A percentile compares a stretch with the other conserved stretches of the same genome.
Conservation (phyloP, 768 basidiomycete genomes). For the Xanthoconium purpureum region DNA sequence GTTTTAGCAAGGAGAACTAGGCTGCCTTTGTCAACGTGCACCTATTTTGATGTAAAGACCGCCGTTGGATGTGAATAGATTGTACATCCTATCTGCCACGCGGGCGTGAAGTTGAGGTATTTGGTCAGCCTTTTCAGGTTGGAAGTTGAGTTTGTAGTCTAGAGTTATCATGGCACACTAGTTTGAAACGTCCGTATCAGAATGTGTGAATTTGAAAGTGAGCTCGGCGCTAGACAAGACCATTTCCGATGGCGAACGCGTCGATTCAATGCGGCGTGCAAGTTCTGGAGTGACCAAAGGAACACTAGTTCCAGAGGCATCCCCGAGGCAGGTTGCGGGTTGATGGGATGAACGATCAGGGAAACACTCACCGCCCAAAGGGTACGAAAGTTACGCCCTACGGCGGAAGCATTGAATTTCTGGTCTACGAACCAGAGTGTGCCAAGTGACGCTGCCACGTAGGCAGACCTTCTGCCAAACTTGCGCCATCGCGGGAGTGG, state of each 20-base stretch:
- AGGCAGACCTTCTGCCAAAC: slow-evolving; percentile 22
- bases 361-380: slow-evolving; percentile 43
- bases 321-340: neutral
- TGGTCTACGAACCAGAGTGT: slow-evolving; percentile 39
- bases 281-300: neutral
- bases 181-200: neutral
- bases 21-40: slow-evolving; percentile 4
- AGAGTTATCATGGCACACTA: slow-evolving; percentile 68
- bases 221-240: neutral
- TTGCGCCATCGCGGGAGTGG: slow-evolving; percentile 8
- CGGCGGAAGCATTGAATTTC: slow-evolving; percentile 48
- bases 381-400: slow-evolving; percentile 46
- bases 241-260: too few species aligned
- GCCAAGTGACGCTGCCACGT: slow-evolving; percentile 26
- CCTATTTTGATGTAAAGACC: slow-evolving; percentile 87
- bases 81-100: slow-evolving; percentile 72
- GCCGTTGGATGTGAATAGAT: slow-evolving; percentile 78
- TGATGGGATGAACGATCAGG: neutral
- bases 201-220: neutral
- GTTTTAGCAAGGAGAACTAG: neutral
- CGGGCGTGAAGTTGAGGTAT: slow-evolving; percentile 84
- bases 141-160: slow-evolving; percentile 90
- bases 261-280: too few species aligned
- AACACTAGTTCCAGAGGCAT: neutral
- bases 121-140: slow-evolving; percentile 59